Conservation (phyloP, 1,139 yeast genomes). For the Diutina catenulata region DNA sequence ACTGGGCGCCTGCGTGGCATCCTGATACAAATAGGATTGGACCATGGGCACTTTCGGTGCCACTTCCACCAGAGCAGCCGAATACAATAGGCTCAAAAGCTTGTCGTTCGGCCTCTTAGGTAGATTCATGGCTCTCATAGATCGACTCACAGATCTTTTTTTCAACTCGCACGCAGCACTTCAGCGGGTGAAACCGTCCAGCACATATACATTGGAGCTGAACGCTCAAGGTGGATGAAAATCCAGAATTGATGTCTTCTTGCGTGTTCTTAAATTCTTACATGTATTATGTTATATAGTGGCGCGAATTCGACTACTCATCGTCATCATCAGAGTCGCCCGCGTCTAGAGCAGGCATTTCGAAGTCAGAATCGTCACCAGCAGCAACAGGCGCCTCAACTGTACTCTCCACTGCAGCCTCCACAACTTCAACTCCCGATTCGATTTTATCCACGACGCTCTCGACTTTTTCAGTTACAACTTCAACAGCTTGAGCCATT, state of each 20-base stretch:
- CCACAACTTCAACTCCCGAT: background rate
- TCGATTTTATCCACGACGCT: background rate
- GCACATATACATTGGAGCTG: too few species aligned
- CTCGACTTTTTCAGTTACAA: background rate
- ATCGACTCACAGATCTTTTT: too few species aligned
- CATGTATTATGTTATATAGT: too few species aligned
- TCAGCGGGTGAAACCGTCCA: too few species aligned
- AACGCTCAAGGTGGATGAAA: too few species aligned
- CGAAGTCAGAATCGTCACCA: conserved; percentile 4
- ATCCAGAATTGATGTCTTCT: too few species aligned
- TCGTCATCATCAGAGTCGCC: conserved; percentile 3
- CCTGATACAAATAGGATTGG: background rate
- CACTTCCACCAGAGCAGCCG: conserved; percentile 2
- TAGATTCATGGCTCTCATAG: too few species aligned
- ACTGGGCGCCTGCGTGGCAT: background rate
- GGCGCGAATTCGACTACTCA: background rate
- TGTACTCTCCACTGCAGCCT: background rate
- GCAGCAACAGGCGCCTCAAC: background rate
- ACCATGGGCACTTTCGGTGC: conserved; percentile 4
- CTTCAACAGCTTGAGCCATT: background rate
- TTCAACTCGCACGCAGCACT: too few species aligned
- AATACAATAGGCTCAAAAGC: conserved; percentile 1
- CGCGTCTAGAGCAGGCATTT: conserved; percentile 2
- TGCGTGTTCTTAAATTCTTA: too few species aligned
- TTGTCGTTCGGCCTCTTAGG: too few species aligned